A percentile compares a stretch with the other conserved stretches of the same genome.
Conservation (phyloP, 1,284 basidiomycete genomes). For the Ceratobasidium sp. region DNA sequence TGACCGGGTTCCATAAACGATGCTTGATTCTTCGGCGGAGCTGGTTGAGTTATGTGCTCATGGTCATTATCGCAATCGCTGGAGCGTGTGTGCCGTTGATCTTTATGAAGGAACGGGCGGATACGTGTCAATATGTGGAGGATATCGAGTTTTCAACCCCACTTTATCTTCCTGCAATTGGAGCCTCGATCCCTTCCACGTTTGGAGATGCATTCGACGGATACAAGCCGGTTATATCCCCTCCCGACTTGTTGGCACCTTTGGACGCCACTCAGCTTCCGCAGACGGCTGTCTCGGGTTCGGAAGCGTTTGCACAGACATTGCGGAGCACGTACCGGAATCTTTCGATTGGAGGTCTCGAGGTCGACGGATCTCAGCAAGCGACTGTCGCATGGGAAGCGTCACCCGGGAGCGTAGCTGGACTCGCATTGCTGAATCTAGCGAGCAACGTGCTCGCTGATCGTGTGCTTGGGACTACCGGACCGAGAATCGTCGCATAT, state of each 20-base stretch:
- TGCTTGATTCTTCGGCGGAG: constrained; percentile 67
- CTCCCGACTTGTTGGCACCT: constrained; percentile 56
- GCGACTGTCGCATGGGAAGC: constrained; percentile 71
- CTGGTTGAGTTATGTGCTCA: constrained; percentile 70
- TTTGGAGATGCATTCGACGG: background rate
- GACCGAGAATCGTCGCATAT: constrained; percentile 29
- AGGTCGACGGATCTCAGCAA: constrained; percentile 58
- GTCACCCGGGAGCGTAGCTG: constrained; percentile 59
- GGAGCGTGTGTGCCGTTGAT: constrained; percentile 71
- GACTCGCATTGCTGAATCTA: constrained; percentile 69
- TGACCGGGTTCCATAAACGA: constrained; percentile 78
- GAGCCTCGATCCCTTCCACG: constrained; percentile 46
- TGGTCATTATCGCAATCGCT: constrained; percentile 66
- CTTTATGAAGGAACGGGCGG: constrained; percentile 61
- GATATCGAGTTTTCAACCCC: constrained; percentile 53
- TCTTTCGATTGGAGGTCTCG: constrained; percentile 66
- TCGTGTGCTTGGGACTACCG: constrained; percentile 53
- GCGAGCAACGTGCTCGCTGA: constrained; percentile 72
- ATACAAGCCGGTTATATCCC: constrained; percentile 51
- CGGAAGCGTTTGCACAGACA: constrained; percentile 61
- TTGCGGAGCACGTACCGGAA: constrained; percentile 59
- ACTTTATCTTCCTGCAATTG: constrained; percentile 60
- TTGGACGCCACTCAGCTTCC: constrained; percentile 50
- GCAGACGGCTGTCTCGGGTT: constrained; percentile 48
- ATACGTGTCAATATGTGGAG: constrained; percentile 55